These are phyloP conservation scores for Sonneratia caseolaris DNA, from an alignment of 345 rosid species.

Conservation along the genomic window DNA sequence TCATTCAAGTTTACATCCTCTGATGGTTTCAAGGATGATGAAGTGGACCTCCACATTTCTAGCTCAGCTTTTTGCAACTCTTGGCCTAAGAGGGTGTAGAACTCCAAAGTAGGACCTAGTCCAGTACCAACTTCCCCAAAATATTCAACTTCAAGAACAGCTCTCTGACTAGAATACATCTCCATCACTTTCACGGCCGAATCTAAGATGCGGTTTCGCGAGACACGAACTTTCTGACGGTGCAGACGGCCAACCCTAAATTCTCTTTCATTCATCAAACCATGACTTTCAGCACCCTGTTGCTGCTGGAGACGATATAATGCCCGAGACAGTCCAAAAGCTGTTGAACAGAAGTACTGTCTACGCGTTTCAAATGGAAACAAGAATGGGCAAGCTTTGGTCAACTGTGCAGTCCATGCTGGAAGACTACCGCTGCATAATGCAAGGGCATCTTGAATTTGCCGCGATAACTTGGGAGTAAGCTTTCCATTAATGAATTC, in stretches of 20 bases:
- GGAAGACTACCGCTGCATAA: conserved; percentile 98
- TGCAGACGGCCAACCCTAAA: conserved; percentile 90
- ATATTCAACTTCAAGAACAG: conserved; percentile 98
- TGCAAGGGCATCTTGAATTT: conserved; percentile 98
- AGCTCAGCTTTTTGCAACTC: conserved; percentile 77
- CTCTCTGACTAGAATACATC: conserved; percentile 98
- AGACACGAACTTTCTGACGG: conserved; percentile 98
- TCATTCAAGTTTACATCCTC: conserved; percentile 58
- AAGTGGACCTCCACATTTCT: conserved; percentile 90
- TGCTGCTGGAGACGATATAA: conserved; percentile 96
- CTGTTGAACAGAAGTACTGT: conserved; percentile 94
- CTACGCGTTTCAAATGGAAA: conserved; percentile 97
- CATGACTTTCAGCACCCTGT: conserved; percentile 96
- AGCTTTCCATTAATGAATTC: conserved; percentile 85
- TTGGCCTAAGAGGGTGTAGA: conserved; percentile 89
- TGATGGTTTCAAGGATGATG: conserved; percentile 30
- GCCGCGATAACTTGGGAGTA: conserved; percentile 95
- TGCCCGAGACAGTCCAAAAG: conserved; percentile 98
- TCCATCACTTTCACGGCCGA: conserved; percentile 99
- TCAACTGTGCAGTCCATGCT: conserved; percentile 94
- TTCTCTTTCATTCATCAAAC: conserved; percentile 78
- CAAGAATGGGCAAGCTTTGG: conserved; percentile 91
- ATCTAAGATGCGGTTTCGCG: conserved; percentile 90
- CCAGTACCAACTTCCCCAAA: conserved; percentile 99
- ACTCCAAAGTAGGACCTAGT: conserved; percentile 95